These are phyloP conservation scores for Puccinia horiana DNA, from an alignment of 1,284 basidiomycete species.

Conservation along the genomic window DNA sequence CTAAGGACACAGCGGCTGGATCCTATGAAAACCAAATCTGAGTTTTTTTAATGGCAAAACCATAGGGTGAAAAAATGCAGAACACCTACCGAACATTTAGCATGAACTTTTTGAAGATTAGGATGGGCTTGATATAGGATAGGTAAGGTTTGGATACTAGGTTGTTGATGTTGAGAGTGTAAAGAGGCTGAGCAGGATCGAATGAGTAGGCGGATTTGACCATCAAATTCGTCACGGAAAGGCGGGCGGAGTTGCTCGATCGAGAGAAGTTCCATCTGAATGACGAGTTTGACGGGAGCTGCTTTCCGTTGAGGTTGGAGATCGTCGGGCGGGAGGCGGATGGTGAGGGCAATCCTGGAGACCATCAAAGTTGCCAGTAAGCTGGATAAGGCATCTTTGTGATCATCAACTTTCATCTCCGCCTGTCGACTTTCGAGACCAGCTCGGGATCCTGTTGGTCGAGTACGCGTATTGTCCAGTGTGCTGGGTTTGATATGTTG, in stretches of 20 bases:
- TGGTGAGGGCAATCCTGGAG: constrained; percentile 11
- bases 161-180: neutral
- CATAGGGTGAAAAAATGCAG: neutral
- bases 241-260: constrained; percentile 5
- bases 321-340: neutral
- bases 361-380: constrained; percentile 7
- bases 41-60: neutral
- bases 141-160: neutral
- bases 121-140: neutral
- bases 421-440: neutral
- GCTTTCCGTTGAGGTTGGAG: neutral
- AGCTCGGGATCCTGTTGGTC: no score
- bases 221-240: neutral
- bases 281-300: neutral
- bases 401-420: neutral
- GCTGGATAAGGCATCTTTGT: neutral
- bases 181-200: neutral
- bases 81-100: neutral
- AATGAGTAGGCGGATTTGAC: constrained; percentile 1
- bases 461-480: neutral
- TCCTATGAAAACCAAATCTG: neutral
- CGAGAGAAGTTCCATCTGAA: constrained; percentile 18
- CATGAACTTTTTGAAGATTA: neutral
- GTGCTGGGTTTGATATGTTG: neutral
- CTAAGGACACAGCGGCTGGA: constrained; percentile 8